Evolutionary conservation across 805 yeast species (phyloP).

Genomic region (Saccharomyces jurei): DNA sequence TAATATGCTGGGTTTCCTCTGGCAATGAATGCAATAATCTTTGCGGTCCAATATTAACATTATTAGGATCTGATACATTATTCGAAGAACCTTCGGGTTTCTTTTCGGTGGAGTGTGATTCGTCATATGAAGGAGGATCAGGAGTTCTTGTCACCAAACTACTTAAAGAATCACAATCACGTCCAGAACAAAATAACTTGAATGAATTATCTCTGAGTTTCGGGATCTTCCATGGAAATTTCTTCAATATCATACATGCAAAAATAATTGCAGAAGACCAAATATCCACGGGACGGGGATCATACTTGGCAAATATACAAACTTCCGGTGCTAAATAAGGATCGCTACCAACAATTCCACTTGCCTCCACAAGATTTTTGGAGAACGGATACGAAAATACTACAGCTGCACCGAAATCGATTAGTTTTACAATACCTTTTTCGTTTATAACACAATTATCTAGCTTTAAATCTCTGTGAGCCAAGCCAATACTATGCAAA

Average conservation of each 20-base stretch:
- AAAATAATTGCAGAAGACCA: slow-evolving; percentile 90
- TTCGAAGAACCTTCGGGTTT: slow-evolving; percentile 11
- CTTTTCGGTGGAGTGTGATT: slow-evolving; percentile 5
- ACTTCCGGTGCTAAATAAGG: slow-evolving; percentile 92
- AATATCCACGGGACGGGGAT: slow-evolving; percentile 87
- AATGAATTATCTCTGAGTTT: slow-evolving; percentile 73
- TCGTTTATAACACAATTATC: slow-evolving; percentile 85
- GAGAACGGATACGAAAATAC: slow-evolving; percentile 84
- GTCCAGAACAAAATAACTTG: slow-evolving; percentile 70
- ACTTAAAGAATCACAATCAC: slow-evolving; percentile 57
- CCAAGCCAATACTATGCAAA: slow-evolving; percentile 75
- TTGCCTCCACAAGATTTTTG: slow-evolving; percentile 62
- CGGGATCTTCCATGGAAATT: slow-evolving; percentile 94
- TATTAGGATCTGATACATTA: slow-evolving; percentile 40
- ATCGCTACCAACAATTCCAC: slow-evolving; percentile 82
- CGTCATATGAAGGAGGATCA: slow-evolving; percentile 35
- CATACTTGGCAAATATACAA: slow-evolving; percentile 71
- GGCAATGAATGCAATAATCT: slow-evolving; percentile 65
- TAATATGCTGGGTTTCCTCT: slow-evolving; percentile 55
- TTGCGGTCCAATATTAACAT: slow-evolving; percentile 65
- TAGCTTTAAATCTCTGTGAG: slow-evolving; percentile 84
- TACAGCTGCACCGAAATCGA: slow-evolving; percentile 90
- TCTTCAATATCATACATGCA: slow-evolving; percentile 84
- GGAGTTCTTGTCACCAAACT: slow-evolving; percentile 51
- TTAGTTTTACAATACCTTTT: slow-evolving; percentile 79